These are phyloP conservation scores for Dysphania ambrosioides DNA, from an alignment of 148 eudicot species.

Conservation along the genomic window DNA sequence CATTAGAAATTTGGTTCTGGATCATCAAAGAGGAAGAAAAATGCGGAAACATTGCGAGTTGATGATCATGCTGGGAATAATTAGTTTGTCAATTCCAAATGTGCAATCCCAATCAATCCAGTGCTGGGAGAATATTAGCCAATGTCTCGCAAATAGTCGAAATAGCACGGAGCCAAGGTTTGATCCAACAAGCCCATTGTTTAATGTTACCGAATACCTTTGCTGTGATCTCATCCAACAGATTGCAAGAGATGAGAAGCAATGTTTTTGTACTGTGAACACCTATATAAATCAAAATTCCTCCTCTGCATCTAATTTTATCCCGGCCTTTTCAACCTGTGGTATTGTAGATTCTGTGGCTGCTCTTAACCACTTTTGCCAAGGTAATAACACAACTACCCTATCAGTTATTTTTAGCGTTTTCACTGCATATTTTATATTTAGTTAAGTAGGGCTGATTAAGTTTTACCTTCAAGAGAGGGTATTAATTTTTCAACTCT, in stretches of 20 bases:
- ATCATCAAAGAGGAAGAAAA: neutral
- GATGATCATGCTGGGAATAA: neutral
- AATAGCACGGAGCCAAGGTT: slow-evolving; percentile 3
- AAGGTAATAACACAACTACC: too few relatives aligned
- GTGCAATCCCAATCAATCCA: neutral
- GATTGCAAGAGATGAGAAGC: slow-evolving; percentile 13
- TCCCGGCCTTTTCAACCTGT: slow-evolving; percentile 3
- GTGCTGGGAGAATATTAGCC: slow-evolving; percentile 8
- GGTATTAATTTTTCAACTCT: too few relatives aligned
- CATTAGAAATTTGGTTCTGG: neutral
- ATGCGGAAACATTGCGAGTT: neutral
- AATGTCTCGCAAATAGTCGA: neutral
- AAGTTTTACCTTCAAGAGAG: too few relatives aligned
- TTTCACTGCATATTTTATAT: too few relatives aligned
- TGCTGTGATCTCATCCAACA: slow-evolving; percentile 19
- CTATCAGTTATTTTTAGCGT: too few relatives aligned
- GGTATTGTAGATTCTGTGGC: too few relatives aligned
- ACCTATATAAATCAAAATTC: slow-evolving; percentile 12
- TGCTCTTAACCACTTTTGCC: too few relatives aligned
- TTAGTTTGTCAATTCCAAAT: neutral
- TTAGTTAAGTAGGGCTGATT: too few relatives aligned
- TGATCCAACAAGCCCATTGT: slow-evolving; percentile 16
- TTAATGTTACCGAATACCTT: slow-evolving; percentile 14
- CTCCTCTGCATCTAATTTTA: slow-evolving; percentile 2
- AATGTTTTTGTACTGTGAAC: slow-evolving; percentile 15